phyloP scores from a whole-genome alignment of 345 rosid genomes.

The Ailanthus altissimus region DNA sequence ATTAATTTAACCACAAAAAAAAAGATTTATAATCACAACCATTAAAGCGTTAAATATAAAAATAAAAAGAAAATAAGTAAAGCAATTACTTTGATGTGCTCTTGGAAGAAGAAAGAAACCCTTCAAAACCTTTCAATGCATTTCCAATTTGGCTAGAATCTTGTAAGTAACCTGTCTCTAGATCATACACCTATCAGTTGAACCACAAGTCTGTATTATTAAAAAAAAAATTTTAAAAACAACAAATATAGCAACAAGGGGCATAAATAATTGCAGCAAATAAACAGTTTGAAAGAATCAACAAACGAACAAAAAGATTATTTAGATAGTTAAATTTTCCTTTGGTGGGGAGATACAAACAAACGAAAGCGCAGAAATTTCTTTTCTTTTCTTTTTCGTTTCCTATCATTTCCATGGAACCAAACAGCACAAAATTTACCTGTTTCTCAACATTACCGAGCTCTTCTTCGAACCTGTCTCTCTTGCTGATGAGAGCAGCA shows the following conservation, averaged over 20 bases:
- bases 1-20: neutral
- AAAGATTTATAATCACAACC: neutral
- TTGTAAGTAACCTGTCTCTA: conserved; percentile 48
- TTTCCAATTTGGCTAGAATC: conserved; percentile 43
- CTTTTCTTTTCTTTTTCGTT: no score
- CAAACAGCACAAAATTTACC: conserved; percentile 32
- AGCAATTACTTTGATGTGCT: conserved; percentile 40
- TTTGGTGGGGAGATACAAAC: neutral
- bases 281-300: neutral
- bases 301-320: neutral
- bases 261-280: neutral
- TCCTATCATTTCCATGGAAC: neutral
- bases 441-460: conserved; percentile 69
- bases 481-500: conserved; percentile 50
- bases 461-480: conserved; percentile 68
- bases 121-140: conserved; percentile 50
- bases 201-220: conserved; percentile 1
- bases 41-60: neutral
- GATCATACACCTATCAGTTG: conserved; percentile 39
- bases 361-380: neutral
- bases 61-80: neutral
- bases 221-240: no score
- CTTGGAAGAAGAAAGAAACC: conserved; percentile 51
- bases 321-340: neutral
- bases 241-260: neutral